Base-by-base conservation (phyloP, 495 filamentous ascomycete species). In the Annulohypoxylon maeteangense region DNA sequence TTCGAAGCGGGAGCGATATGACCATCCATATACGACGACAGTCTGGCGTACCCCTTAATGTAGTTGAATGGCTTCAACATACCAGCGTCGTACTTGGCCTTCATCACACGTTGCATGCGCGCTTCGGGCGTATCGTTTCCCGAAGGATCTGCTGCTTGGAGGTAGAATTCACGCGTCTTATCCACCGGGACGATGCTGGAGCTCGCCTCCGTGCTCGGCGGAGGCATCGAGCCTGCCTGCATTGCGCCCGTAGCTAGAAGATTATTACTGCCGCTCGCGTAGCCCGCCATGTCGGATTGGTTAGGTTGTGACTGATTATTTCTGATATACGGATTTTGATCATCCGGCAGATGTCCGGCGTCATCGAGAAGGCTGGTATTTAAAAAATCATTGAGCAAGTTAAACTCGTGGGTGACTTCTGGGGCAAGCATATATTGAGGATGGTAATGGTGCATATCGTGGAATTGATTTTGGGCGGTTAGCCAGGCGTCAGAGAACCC, bases 41-140 rank as follows among this genome's bases (percentile, higher is more conserved):
- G 82, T 18, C 93, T 86, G 7, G 93, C 92, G 74, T 98, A 99
- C 10, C 96, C 95, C 74, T 97, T 96, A 68, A 97, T 91, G 79
- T 99, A 98, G 78, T 97, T 98, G 85, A 98, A 99, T 7, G 95
- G 95, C 75, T 94, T 94, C 68, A 99, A 83, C 70, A 99, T 84
- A 4, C 95, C 95, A 1, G 95, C 95, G 73, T 97, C 93, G 75
- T 95, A 93, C 77, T 99, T 99, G 48, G 96, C 95, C 78, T 91
- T 91, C 59, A 99, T 87, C 1, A 99, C 90, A 72, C 94, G 93
- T 78, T 95, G 92, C 93, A 98, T 96, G 62, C 96, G 90, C 77
- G 97, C 92, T 79, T 97, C 94, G 25, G 95, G 94, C 14, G 91
- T 89, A 76, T 95, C 93, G 67, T 93, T 94, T 36, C 95, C 95